These are phyloP conservation scores for Fusarium setosum DNA, from an alignment of 2,329 filamentous ascomycete species.

Conservation along the genomic window DNA sequence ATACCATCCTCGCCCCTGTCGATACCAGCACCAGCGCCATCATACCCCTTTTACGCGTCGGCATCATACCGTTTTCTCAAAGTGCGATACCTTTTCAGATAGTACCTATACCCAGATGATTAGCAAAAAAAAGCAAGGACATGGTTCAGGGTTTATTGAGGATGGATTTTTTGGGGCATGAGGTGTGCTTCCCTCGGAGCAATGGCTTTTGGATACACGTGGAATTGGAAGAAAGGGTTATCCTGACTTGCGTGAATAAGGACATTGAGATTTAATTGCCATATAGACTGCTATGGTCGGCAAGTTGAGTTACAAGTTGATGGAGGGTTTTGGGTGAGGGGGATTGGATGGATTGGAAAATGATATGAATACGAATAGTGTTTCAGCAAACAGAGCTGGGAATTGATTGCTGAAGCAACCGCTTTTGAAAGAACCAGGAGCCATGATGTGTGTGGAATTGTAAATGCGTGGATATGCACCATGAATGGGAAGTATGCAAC, in stretches of 20 bases:
- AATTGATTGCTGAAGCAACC: background rate
- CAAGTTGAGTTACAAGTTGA: background rate
- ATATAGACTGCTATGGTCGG: background rate
- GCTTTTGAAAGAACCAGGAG: background rate
- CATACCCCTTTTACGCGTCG: constrained; percentile 43
- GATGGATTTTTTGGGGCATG: background rate
- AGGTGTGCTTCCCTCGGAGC: background rate
- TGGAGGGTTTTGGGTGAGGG: background rate
- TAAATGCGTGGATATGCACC: background rate
- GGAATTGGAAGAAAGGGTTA: background rate
- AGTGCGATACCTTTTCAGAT: constrained; percentile 89
- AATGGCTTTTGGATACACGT: constrained; percentile 18
- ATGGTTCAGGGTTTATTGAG: constrained; percentile 15
- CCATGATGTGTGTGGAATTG: background rate
- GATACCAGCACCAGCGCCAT: constrained; percentile 8
- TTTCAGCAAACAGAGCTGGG: constrained; percentile 2
- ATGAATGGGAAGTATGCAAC: background rate
- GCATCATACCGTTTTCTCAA: constrained; percentile 82
- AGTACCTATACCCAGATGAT: constrained; percentile 54
- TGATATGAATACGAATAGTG: background rate
- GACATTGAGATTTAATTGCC: background rate
- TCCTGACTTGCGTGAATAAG: background rate
- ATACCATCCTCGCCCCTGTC: background rate
- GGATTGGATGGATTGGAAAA: constrained; percentile 1
- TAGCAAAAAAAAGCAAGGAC: constrained; percentile 35